These are phyloP conservation scores for Aureobasidium musti DNA, from an alignment of 2,329 filamentous ascomycete genomes.

Conservation along the genomic window DNA sequence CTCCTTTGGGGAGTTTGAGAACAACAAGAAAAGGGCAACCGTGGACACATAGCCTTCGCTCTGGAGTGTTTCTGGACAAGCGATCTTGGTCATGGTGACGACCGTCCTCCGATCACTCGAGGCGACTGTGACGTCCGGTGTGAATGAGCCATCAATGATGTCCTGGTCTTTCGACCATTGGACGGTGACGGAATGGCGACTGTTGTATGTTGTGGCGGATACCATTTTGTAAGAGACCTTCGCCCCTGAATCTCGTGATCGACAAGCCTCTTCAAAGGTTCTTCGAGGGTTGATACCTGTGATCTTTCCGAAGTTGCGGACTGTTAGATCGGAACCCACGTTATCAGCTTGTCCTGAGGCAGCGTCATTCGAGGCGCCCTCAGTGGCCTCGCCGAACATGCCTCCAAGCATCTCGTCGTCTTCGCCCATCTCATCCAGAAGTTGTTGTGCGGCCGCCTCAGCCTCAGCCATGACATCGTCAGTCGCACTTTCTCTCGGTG, in stretches of 20 bases:
- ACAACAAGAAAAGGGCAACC: slow-evolving; percentile 77
- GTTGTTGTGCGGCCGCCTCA: slow-evolving; percentile 43
- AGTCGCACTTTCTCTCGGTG: slow-evolving; percentile 22
- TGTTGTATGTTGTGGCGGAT: slow-evolving; percentile 73
- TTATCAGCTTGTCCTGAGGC: slow-evolving; percentile 30
- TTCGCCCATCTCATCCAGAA: slow-evolving; percentile 47
- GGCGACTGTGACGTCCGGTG: slow-evolving; percentile 48
- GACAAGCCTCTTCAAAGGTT: slow-evolving; percentile 83
- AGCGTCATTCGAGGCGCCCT: slow-evolving; percentile 14
- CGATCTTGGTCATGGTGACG: slow-evolving; percentile 73
- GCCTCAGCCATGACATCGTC: slow-evolving; percentile 55
- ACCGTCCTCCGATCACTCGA: slow-evolving; percentile 54
- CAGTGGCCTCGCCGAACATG: slow-evolving; percentile 53
- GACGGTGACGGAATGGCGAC: slow-evolving; percentile 73
- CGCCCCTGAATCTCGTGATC: slow-evolving; percentile 71
- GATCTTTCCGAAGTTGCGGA: slow-evolving; percentile 84
- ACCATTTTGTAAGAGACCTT: slow-evolving; percentile 68
- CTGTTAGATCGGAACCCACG: slow-evolving; percentile 53
- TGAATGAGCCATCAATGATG: slow-evolving; percentile 46
- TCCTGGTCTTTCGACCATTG: slow-evolving; percentile 76
- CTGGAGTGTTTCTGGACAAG: slow-evolving; percentile 73
- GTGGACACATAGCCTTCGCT: slow-evolving; percentile 87
- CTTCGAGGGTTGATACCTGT: slow-evolving; percentile 73
- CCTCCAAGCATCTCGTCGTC: slow-evolving; percentile 60
- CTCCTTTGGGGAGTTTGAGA: slow-evolving; percentile 74